These are phyloP conservation scores for Agaricus sinodeliciosus DNA, from an alignment of 768 basidiomycete genomes.

Conservation along the genomic window DNA sequence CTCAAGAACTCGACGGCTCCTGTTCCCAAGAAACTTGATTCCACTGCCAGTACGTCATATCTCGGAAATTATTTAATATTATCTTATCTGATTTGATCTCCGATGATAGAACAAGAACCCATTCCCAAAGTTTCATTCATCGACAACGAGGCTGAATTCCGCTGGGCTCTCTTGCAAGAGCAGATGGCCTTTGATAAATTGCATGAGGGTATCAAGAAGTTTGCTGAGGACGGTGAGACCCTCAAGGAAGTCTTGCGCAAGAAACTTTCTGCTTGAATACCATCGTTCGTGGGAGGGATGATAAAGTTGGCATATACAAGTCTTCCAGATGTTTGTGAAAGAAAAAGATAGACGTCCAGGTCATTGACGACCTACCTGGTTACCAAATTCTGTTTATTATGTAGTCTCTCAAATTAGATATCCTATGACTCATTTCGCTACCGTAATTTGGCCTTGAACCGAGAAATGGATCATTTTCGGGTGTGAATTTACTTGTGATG, in stretches of 20 bases:
- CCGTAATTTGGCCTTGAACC: neutral
- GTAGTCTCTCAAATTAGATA: constrained; percentile 1
- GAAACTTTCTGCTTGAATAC: constrained; percentile 48
- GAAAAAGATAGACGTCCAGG: neutral
- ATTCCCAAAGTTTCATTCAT: constrained; percentile 79
- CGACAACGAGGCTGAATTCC: constrained; percentile 95
- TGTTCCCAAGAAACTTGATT: constrained; percentile 83
- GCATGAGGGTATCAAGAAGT: constrained; percentile 97
- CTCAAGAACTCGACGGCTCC: constrained; percentile 73
- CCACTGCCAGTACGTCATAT: constrained; percentile 44
- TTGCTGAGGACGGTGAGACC: constrained; percentile 89
- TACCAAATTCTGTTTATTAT: neutral
- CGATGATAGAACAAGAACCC: constrained; percentile 42
- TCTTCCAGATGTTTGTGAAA: neutral
- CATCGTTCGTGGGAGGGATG: neutral
- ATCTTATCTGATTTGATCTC: constrained; percentile 8
- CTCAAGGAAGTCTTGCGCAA: constrained; percentile 77
- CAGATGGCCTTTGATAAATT: constrained; percentile 99
- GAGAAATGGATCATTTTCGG: neutral
- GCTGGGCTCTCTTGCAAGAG: constrained; percentile 89
- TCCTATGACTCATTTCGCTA: neutral
- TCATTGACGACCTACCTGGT: neutral
- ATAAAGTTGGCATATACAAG: neutral
- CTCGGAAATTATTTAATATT: neutral
- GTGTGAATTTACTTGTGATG: too few relatives aligned